These are phyloP conservation scores for Avena insularis DNA, from an alignment of 176 grass and related monocot species.

Conservation along the genomic window DNA sequence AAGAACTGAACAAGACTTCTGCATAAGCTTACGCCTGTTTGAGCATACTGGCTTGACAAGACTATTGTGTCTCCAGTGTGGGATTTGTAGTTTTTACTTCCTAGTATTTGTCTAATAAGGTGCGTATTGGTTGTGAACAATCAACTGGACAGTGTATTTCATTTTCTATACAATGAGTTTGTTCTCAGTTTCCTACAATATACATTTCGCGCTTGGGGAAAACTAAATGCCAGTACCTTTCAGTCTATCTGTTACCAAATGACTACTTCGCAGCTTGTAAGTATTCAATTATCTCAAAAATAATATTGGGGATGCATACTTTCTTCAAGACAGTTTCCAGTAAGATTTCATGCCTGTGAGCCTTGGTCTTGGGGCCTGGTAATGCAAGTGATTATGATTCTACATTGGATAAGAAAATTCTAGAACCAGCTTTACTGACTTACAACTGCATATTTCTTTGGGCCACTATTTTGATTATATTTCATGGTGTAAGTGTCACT, in stretches of 20 bases:
- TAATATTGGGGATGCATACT: not conserved
- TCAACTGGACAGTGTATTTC: slow-evolving; percentile 42
- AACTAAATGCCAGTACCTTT: slow-evolving; percentile 24
- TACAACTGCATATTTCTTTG: not conserved
- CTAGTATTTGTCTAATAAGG: slow-evolving; percentile 53
- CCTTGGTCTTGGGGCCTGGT: not conserved
- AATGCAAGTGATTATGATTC: slow-evolving; percentile 19
- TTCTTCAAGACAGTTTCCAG: not conserved
- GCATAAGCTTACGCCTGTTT: slow-evolving; percentile 19
- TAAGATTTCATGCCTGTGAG: not conserved
- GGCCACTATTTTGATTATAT: slow-evolving; percentile 26
- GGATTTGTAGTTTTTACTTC: slow-evolving; percentile 39
- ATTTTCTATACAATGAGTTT: slow-evolving; percentile 19
- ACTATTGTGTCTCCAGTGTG: slow-evolving; percentile 31
- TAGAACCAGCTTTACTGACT: slow-evolving; percentile 25
- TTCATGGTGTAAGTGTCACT: not conserved
- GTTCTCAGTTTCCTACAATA: slow-evolving; percentile 26
- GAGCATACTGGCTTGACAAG: slow-evolving; percentile 40
- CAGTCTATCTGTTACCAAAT: slow-evolving; percentile 22
- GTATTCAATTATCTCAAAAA: not conserved
- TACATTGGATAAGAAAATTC: not conserved
- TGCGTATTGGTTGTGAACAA: slow-evolving; percentile 43
- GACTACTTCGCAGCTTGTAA: slow-evolving; percentile 19
- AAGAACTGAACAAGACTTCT: slow-evolving; percentile 42
- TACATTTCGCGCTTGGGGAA: slow-evolving; percentile 21